Percentiles rank a stretch among this genome's conserved stretches.
phyloP scores from a whole-genome alignment of 2,329 filamentous ascomycete genomes.

The Emmonsiellopsis sp. region DNA sequence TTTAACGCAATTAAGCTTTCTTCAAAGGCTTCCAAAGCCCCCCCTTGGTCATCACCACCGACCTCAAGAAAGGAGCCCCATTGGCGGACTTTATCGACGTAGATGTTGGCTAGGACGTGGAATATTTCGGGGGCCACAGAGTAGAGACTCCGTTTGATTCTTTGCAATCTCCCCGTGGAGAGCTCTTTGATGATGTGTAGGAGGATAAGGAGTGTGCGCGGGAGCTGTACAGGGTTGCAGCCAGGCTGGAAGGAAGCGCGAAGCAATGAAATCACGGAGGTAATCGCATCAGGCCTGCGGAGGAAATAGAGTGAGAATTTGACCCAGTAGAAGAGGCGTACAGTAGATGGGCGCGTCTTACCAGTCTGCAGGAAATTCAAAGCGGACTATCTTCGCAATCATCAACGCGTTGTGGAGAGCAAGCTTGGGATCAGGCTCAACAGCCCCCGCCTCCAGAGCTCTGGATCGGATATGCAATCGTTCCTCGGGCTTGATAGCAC shows the following conservation, averaged over 20 bases:
- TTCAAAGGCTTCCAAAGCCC: slow-evolving; percentile 56
- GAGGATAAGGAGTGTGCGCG: slow-evolving; percentile 65
- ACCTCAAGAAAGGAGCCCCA: slow-evolving; percentile 58
- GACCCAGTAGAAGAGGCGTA: neutral
- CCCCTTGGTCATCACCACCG: slow-evolving; percentile 50
- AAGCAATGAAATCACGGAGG: slow-evolving; percentile 52
- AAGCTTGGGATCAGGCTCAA: slow-evolving; percentile 65
- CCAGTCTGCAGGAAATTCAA: slow-evolving; percentile 88
- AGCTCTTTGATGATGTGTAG: slow-evolving; percentile 87
- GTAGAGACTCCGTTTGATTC: slow-evolving; percentile 67
- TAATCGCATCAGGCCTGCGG: slow-evolving; percentile 41
- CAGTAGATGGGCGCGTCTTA: slow-evolving; percentile 17
- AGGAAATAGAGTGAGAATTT: slow-evolving; percentile 2
- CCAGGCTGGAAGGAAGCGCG: slow-evolving; percentile 45
- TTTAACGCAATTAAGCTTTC: slow-evolving; percentile 75
- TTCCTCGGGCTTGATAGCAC: slow-evolving; percentile 57
- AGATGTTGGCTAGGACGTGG: slow-evolving; percentile 69
- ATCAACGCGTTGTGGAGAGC: slow-evolving; percentile 84
- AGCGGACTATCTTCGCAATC: slow-evolving; percentile 76
- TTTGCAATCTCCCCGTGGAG: slow-evolving; percentile 65
- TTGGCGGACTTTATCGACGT: slow-evolving; percentile 59
- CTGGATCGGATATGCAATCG: slow-evolving; percentile 67
- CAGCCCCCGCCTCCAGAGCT: slow-evolving; percentile 66
- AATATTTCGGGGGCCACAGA: slow-evolving; percentile 74
- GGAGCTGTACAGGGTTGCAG: slow-evolving; percentile 56